Base-by-base conservation (phyloP, 2,329 filamentous ascomycete genomes). In the Davidsoniella neocaledoniae region DNA sequence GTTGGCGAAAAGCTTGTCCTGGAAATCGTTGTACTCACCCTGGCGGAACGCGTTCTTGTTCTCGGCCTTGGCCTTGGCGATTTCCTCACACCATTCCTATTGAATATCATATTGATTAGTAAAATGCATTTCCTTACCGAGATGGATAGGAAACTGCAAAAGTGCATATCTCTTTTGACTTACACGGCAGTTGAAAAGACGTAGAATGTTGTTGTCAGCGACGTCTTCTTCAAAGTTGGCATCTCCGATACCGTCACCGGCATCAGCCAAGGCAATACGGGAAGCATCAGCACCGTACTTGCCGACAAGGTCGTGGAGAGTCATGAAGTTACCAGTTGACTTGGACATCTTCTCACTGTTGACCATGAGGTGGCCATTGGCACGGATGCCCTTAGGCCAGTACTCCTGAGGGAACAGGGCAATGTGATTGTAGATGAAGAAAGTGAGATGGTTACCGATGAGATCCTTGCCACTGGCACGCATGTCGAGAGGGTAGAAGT, bases 291-390 rank as follows among this genome's bases (percentile, higher is more conserved):
- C 90, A 60, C 91, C 91, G 59, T 91, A 98, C 65, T 98, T 98
- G 58, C 80, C 75, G 12, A 90, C 82, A 26, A 88, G 76, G 55
- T 95, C 85, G 49, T 80, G 76, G 48, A 96, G 72, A 9, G 91
- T 96, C 63, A 98, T 73, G 71, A 98, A 98, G 69, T 96, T 98
- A 55, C 91, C 91, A 0, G 88, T 95, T 49, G 83, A 90, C 71
- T 98, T 98, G 63, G 80, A 83, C 91, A 98, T 98, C 76, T 98
- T 98, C 63, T 94, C 86, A 46, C 90, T 90, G 63, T 98, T 98
- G 56, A 98, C 73, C 64, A 94, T 78, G 59, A 96, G 68, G 67
- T 96, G 90, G 1, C 91, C 91, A 61, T 98, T 98, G 55, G 84
- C 81, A 56, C 91, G 83, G 56, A 96, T 74, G 55, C 80, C 80